A percentile compares a stretch with the other conserved stretches of the same genome.
Evolutionary conservation across 768 basidiomycete genomes (phyloP).

Genomic region (Hypholoma sublateritium): DNA sequence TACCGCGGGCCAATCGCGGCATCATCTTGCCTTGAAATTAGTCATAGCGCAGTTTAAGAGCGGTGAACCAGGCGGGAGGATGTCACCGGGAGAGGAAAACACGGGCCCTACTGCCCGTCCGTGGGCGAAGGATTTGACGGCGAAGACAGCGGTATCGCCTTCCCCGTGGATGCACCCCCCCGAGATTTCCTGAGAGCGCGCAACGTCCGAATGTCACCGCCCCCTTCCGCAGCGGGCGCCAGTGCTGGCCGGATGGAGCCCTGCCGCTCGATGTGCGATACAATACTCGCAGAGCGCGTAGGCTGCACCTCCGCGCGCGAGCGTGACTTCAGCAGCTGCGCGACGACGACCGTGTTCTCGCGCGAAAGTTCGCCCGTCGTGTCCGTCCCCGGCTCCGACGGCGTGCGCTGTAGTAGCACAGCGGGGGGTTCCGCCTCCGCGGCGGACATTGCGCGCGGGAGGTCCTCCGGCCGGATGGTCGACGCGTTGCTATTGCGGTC

Average conservation of each 20-base stretch:
- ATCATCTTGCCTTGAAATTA: too few species aligned
- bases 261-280: slow-evolving; percentile 20
- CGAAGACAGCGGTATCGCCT: neutral
- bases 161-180: neutral
- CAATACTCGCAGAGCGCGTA: slow-evolving; percentile 13
- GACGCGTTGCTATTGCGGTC: neutral
- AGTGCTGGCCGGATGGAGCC: slow-evolving; percentile 16
- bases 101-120: neutral
- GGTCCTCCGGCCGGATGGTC: neutral
- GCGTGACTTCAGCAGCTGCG: slow-evolving; percentile 16
- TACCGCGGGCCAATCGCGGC: too few species aligned
- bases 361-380: neutral
- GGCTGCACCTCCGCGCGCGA: slow-evolving; percentile 1
- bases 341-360: slow-evolving; percentile 10
- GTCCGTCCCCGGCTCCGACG: neutral
- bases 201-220: neutral
- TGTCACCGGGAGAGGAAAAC: too few species aligned
- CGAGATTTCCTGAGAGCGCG: neutral
- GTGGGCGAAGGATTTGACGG: neutral
- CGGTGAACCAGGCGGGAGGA: too few species aligned
- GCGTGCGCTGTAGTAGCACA: neutral
- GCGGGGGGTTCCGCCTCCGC: neutral
- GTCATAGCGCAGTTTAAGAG: too few species aligned
- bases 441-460: neutral
- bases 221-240: neutral